Percentiles rank a stretch among this genome's conserved stretches.
Evolutionary conservation across 129 eudicot genomes (phyloP).

Genomic region (Ambrosia trifida): DNA sequence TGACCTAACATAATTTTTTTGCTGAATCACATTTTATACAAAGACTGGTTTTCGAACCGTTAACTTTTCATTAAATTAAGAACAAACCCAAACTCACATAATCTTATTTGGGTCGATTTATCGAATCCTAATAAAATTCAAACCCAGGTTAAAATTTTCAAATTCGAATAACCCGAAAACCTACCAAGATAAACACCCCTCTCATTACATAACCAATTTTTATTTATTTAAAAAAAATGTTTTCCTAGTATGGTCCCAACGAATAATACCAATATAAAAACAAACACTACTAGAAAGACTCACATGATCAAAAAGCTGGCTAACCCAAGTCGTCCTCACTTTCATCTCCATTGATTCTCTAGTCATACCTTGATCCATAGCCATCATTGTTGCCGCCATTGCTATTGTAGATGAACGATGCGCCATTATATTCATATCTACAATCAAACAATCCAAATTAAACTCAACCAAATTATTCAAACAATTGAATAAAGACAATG

Average conservation of each 20-base stretch:
- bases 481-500: not conserved
- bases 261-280: not conserved
- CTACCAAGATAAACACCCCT: too few species aligned
- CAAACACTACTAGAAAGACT: conserved; percentile 30
- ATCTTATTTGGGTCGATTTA: too few species aligned
- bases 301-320: conserved; percentile 44
- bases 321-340: conserved; percentile 31
- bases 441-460: conserved; percentile 1
- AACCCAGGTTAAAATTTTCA: too few species aligned
- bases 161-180: too few species aligned
- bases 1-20: too few species aligned
- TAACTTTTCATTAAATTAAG: too few species aligned
- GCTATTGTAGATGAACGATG: conserved; percentile 51
- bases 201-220: too few species aligned
- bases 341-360: conserved; percentile 46
- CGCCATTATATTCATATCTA: conserved; percentile 46
- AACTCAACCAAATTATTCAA: not conserved
- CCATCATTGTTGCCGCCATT: conserved; percentile 60
- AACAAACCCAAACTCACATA: too few species aligned
- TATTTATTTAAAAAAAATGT: too few species aligned
- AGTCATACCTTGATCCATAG: conserved; percentile 49
- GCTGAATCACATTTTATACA: too few species aligned
- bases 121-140: too few species aligned
- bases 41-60: too few species aligned
- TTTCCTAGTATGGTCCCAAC: not conserved